These are phyloP conservation scores for Paecilomyces niveus DNA, from an alignment of 2,329 filamentous ascomycete species.

Conservation along the genomic window DNA sequence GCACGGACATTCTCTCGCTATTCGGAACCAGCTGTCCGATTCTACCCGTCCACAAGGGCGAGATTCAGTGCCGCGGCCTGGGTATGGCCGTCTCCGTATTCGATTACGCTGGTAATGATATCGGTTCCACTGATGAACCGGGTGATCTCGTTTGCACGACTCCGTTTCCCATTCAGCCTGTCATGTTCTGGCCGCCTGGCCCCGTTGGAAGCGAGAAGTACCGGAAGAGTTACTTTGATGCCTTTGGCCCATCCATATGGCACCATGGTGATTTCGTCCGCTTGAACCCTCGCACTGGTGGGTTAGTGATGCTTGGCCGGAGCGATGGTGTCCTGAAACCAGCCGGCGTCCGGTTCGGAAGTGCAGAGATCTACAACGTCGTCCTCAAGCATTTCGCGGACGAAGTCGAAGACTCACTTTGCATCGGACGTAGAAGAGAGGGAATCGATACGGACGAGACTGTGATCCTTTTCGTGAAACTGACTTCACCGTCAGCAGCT, in stretches of 20 bases:
- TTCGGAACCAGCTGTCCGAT: slow-evolving; percentile 81
- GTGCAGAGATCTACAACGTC: slow-evolving; percentile 95
- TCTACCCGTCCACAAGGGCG: slow-evolving; percentile 62
- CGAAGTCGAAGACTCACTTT: slow-evolving; percentile 78
- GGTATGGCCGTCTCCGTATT: slow-evolving; percentile 65
- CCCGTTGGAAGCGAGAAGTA: slow-evolving; percentile 68
- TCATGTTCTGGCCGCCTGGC: slow-evolving; percentile 72
- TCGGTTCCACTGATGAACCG: slow-evolving; percentile 57
- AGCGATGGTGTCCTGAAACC: slow-evolving; percentile 93
- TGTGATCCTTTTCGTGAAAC: slow-evolving; percentile 81
- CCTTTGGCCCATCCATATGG: slow-evolving; percentile 65
- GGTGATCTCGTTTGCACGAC: slow-evolving; percentile 82
- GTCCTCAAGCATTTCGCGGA: slow-evolving; percentile 72
- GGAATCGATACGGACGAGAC: slow-evolving; percentile 71
- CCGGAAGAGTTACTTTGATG: slow-evolving; percentile 76
- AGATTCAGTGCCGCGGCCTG: slow-evolving; percentile 70
- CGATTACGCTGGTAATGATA: slow-evolving; percentile 51
- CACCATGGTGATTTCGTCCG: slow-evolving; percentile 90
- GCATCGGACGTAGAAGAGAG: slow-evolving; percentile 67
- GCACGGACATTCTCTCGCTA: slow-evolving; percentile 92
- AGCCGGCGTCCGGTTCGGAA: slow-evolving; percentile 82
- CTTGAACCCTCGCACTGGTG: slow-evolving; percentile 63
- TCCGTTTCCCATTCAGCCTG: slow-evolving; percentile 85
- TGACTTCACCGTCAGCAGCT: slow-evolving; percentile 38
- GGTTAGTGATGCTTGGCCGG: slow-evolving; percentile 82